Percentiles rank a stretch among this genome's conserved stretches.
Conservation (phyloP, 768 basidiomycete genomes). For the Tylopilus rubrobrunneus region DNA sequence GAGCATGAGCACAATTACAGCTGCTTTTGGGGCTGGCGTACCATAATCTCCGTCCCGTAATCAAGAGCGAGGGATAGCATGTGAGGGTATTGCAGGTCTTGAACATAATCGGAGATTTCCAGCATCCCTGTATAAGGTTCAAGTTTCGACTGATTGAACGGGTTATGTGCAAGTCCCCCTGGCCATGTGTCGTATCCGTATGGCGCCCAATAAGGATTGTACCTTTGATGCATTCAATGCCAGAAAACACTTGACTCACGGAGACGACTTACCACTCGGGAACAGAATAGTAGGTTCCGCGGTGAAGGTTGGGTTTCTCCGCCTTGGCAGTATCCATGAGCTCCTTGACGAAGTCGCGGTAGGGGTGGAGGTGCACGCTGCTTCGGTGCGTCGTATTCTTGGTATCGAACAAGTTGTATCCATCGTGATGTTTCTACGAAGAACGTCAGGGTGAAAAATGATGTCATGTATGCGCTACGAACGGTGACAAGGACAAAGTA, state of each 20-base stretch:
- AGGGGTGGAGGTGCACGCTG: slow-evolving; percentile 45
- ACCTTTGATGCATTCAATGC: slow-evolving; percentile 33
- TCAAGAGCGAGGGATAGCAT: slow-evolving; percentile 46
- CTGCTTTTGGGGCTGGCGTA: slow-evolving; percentile 14
- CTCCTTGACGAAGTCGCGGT: slow-evolving; percentile 49
- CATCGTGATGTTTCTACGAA: slow-evolving; percentile 58
- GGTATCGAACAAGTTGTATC: slow-evolving; percentile 55
- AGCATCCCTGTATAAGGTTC: slow-evolving; percentile 55
- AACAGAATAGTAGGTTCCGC: slow-evolving; percentile 57
- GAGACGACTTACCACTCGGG: slow-evolving; percentile 44
- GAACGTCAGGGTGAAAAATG: not conserved
- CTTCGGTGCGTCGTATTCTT: slow-evolving; percentile 49
- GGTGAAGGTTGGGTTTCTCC: slow-evolving; percentile 47
- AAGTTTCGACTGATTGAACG: slow-evolving; percentile 41
- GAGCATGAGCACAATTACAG: slow-evolving; percentile 7
- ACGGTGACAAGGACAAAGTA: slow-evolving; percentile 59
- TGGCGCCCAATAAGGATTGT: slow-evolving; percentile 47
- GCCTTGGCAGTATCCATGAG: slow-evolving; percentile 46
- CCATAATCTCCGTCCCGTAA: slow-evolving; percentile 55
- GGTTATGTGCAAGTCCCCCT: slow-evolving; percentile 50
- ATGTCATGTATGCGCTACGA: slow-evolving; percentile 5
- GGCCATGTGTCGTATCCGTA: slow-evolving; percentile 53
- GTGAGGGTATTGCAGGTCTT: slow-evolving; percentile 48
- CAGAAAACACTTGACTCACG: not conserved
- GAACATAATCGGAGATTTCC: slow-evolving; percentile 47